Conservation (phyloP, 805 yeast genomes). For the Schizosaccharomyces cryophilus region DNA sequence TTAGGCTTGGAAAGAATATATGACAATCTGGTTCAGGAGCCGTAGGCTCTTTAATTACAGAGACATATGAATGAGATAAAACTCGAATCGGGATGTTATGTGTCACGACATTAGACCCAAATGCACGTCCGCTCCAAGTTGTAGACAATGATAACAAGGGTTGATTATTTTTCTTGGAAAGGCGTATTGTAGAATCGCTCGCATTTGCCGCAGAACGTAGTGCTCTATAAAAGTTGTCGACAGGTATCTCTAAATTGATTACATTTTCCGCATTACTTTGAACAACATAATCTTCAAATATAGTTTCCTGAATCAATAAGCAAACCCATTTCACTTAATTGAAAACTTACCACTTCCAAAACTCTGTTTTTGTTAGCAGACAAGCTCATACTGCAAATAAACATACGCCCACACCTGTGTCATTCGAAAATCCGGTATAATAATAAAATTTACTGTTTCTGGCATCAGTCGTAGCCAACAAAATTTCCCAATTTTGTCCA, state of each 20-base stretch:
- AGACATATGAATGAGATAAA: neutral
- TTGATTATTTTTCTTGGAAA: neutral
- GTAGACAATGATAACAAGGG: constrained; percentile 1
- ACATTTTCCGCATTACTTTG: constrained; percentile 2
- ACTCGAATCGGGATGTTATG: neutral
- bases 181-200: neutral
- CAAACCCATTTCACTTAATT: neutral
- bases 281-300: neutral
- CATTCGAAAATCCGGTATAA: neutral
- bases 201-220: constrained; percentile 1
- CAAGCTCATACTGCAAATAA: neutral
- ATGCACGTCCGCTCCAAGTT: neutral
- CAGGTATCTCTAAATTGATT: neutral
- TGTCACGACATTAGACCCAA: neutral
- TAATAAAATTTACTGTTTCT: neutral
- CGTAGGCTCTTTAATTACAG: constrained; percentile 1
- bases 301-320: neutral
- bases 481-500: neutral
- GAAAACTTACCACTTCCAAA: neutral
- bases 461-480: constrained; percentile 1
- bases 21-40: constrained; percentile 3
- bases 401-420: constrained; percentile 3
- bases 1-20: neutral
- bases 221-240: neutral
- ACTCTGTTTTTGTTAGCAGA: neutral